These are phyloP conservation scores for Ophiostoma ips DNA, from an alignment of 2,329 filamentous ascomycete species.

Conservation along the genomic window DNA sequence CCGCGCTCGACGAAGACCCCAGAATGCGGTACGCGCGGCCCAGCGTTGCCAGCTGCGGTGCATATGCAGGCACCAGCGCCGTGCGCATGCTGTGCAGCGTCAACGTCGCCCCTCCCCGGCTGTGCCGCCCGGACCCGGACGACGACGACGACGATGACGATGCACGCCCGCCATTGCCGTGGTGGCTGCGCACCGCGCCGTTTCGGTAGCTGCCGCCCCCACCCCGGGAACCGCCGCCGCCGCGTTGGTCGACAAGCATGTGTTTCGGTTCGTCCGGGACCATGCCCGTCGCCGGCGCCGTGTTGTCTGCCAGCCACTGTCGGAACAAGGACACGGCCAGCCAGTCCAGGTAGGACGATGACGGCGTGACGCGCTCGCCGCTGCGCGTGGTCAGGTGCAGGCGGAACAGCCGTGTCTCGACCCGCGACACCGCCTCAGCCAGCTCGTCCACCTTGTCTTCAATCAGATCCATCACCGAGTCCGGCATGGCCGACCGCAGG, in stretches of 20 bases:
- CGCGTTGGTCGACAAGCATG: constrained; percentile 18
- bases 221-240: neutral
- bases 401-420: constrained; percentile 72
- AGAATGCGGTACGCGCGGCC: constrained; percentile 69
- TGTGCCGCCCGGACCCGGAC: constrained; percentile 1
- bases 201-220: neutral
- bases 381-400: constrained; percentile 63
- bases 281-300: constrained; percentile 49
- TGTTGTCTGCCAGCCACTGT: constrained; percentile 88
- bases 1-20: constrained; percentile 43
- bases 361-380: constrained; percentile 70
- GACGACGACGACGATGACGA: constrained; percentile 14
- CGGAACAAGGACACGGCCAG: constrained; percentile 75
- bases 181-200: constrained; percentile 12
- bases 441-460: constrained; percentile 92
- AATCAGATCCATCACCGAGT: constrained; percentile 71
- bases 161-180: constrained; percentile 18
- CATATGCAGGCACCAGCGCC: constrained; percentile 20
- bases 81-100: constrained; percentile 14
- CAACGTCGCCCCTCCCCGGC: neutral
- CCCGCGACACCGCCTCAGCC: constrained; percentile 63
- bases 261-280: neutral
- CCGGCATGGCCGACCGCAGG: constrained; percentile 59
- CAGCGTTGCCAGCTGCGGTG: constrained; percentile 40
- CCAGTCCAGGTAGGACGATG: constrained; percentile 78